phyloP scores from a whole-genome alignment of 441 rosid species.

The Jatropha podagrica region DNA sequence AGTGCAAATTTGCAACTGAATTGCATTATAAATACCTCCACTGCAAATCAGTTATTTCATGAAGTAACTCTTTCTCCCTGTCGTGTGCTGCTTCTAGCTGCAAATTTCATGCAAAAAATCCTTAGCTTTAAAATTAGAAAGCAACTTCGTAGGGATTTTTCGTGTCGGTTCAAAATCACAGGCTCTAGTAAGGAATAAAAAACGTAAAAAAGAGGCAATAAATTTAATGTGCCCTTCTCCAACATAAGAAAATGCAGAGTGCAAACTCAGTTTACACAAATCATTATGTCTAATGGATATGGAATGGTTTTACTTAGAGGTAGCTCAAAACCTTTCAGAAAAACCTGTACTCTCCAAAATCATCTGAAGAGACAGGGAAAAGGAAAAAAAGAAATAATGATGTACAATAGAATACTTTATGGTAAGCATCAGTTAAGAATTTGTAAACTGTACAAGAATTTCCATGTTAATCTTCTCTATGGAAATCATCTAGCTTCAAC shows the following conservation, averaged over 20 bases:
- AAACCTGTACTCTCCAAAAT: background rate
- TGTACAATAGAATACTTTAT: background rate
- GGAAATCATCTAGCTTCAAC: background rate
- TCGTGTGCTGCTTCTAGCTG: constrained; percentile 92
- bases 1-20: background rate
- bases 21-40: constrained; percentile 60
- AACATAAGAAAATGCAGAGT: background rate
- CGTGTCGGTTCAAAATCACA: constrained; percentile 3
- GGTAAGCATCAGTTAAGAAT: background rate
- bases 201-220: background rate
- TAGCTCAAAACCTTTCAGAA: background rate
- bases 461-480: background rate
- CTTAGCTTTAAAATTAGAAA: background rate
- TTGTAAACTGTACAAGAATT: background rate
- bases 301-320: background rate
- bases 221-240: too few species aligned
- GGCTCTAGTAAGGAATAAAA: background rate
- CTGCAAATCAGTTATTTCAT: constrained; percentile 79
- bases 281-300: background rate
- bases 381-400: too few species aligned
- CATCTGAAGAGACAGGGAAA: background rate
- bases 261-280: background rate
- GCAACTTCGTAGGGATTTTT: background rate
- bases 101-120: constrained; percentile 24
- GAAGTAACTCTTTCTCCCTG: constrained; percentile 83